Conservation (phyloP, 257 asterid species). For the Osmanthus fragrans region DNA sequence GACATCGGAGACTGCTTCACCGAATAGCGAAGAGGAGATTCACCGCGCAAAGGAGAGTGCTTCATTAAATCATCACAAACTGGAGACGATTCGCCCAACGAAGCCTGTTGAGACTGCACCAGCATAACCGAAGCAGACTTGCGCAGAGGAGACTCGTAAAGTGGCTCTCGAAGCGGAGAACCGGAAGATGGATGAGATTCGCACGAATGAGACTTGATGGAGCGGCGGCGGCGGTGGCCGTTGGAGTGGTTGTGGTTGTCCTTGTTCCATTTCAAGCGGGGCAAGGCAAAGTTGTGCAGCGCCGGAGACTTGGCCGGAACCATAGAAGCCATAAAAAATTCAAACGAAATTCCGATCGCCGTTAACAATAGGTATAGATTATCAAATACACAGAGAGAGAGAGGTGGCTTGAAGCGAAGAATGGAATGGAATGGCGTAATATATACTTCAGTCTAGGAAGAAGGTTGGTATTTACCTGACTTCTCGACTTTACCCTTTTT, state of each 20-base stretch:
- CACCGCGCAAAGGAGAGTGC: constrained; percentile 23
- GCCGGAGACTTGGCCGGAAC: constrained; percentile 72
- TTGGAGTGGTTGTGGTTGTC: constrained; percentile 35
- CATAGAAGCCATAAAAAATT: constrained; percentile 35
- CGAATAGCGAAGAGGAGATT: constrained; percentile 15
- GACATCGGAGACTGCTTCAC: constrained; percentile 34
- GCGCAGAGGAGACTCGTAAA: constrained; percentile 43
- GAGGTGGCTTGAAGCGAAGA: not conserved
- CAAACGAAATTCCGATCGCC: not conserved
- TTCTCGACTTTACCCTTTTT: not conserved
- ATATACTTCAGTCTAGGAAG: not conserved
- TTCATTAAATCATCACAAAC: not conserved
- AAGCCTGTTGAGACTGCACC: constrained; percentile 23
- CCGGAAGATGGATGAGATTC: constrained; percentile 34
- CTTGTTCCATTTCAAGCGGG: constrained; percentile 70
- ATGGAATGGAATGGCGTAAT: not conserved
- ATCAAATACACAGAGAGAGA: not conserved
- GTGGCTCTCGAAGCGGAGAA: constrained; percentile 39
- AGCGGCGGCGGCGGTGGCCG: constrained; percentile 59
- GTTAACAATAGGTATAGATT: not conserved
- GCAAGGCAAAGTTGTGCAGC: constrained; percentile 63
- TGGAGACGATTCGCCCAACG: constrained; percentile 13
- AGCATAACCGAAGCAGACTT: constrained; percentile 32
- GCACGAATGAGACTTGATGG: constrained; percentile 51
- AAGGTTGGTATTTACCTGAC: not conserved